Evolutionary conservation across 2,329 filamentous ascomycete genomes (phyloP), one percentile per base, ranked within the genome.

Genomic region (Huntiella savannae): DNA sequence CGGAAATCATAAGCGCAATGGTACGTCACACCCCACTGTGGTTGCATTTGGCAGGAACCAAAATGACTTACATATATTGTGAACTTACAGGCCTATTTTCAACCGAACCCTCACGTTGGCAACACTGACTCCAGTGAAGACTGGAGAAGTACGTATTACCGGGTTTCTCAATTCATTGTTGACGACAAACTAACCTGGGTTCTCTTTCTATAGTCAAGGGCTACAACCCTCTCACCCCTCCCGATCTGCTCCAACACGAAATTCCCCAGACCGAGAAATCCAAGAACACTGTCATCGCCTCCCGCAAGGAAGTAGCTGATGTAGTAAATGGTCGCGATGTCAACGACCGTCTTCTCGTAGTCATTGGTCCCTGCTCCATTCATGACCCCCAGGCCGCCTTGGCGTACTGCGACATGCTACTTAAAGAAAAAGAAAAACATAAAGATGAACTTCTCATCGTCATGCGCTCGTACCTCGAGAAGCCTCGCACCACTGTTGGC

Each of bases 391-490:
- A 79, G 47, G 82, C 85, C 52, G 88, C 88, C 8, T 74, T 95
- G 54, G 84, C 88, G 59, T 98, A 98, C 76, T 93, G 86, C 70
- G 77, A 86, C 58, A 71, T 80, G 53, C 71, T 98, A 52, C 61
- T 92, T 54, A 69, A 75, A 58, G 69, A 92, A 56, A 87, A 88
- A 64, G 75, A 87, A 60, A 91, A 92, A 68, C 80, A 94, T 68
- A 73, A 82, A 60, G 74, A 87, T 57, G 85, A 96, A 59, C 73
- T 98, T 34, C 71, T 92, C 55, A 91, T 98, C 55, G 81, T 98
- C 51, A 98, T 98, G 91, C 82, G 91, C 55, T 83, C 85, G 53
- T 98, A 98, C 73, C 77, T 98, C 50, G 91, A 98, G 72, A 98
- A 98, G 72, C 91, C 91, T 16, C 79, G 91, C 53, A 98, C 91